Evolutionary conservation across 768 basidiomycete genomes (phyloP).

Genomic region (Agrocybe pediades): DNA sequence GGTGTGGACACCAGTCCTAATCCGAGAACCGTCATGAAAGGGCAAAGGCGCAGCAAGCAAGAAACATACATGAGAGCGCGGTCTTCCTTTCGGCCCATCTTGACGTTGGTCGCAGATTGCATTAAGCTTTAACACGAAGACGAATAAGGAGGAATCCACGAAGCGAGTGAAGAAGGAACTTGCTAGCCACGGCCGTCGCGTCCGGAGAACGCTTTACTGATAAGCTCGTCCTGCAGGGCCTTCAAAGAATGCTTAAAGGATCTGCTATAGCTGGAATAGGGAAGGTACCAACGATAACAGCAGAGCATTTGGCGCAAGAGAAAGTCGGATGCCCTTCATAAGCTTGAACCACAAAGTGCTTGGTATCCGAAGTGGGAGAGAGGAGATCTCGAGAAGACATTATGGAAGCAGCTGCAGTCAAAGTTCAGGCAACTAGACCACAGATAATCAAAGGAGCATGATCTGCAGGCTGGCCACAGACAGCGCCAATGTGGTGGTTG

Average conservation of each 20-base stretch:
- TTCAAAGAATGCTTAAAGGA: slow-evolving; percentile 22
- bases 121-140: slow-evolving; percentile 51
- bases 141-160: neutral
- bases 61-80: slow-evolving; percentile 62
- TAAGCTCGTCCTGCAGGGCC: slow-evolving; percentile 83
- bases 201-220: slow-evolving; percentile 84
- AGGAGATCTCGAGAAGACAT: slow-evolving; percentile 1
- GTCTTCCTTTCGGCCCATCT: slow-evolving; percentile 73
- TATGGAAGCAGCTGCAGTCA: neutral
- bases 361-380: slow-evolving; percentile 43
- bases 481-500: no score
- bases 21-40: neutral
- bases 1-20: slow-evolving; percentile 77
- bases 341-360: slow-evolving; percentile 56
- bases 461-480: no score
- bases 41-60: neutral
- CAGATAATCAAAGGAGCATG: neutral
- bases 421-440: neutral
- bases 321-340: slow-evolving; percentile 71
- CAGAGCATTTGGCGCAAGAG: slow-evolving; percentile 69
- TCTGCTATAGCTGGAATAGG: neutral
- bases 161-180: no score
- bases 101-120: slow-evolving; percentile 77
- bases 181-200: slow-evolving; percentile 82
- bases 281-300: slow-evolving; percentile 58